Base-by-base conservation (phyloP, 2,329 filamentous ascomycete genomes). In the Penicillium sp. region DNA sequence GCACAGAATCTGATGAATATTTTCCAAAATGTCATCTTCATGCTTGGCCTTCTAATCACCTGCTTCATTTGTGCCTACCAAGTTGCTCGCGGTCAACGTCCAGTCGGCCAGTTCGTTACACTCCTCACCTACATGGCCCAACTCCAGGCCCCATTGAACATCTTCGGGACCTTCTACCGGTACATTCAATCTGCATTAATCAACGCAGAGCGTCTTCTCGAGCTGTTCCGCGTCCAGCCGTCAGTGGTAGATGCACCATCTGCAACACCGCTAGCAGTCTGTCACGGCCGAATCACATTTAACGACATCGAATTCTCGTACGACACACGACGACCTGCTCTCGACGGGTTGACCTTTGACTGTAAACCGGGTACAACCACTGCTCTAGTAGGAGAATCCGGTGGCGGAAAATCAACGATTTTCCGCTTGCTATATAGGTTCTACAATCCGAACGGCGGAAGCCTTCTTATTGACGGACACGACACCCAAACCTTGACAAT, bases 401-500 rank as follows among this genome's bases (percentile, higher is more conserved):
- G 88, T 35, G 88, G 88, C 47, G 88, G 88, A 58, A 95, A 95
- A 37, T 55, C 50, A 2, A 51, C 52, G 12, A 39, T 53, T 3
- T 42, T 54, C 28, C 37, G 35, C 17, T 42, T 52, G 24, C 21
- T 53, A 2, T 53, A 42, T 17, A 83, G 88, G 19, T 57, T 50
- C 49, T 51, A 48, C 35, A 45, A 55, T 22, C 17, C 33, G 8
- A 31, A 3, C 12, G 43, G 49, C 13, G 26, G 38, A 62, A 90
- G 7, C 6, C 6, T 94, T 49, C 79, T 84, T 63, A 74, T 95
- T 45, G 88, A 94, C 60, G 86, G 84, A 13, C 77, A 82, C 45
- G 80, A 94, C 63, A 83, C 93, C 42, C 81, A 84, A 65, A 82
- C 87, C 58, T 72, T 93, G 51, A 89, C 86, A 4, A 91, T 94